Evolutionary conservation across 768 basidiomycete genomes (phyloP), one percentile per base, ranked within the genome.

Genomic region (Inosperma sp.): DNA sequence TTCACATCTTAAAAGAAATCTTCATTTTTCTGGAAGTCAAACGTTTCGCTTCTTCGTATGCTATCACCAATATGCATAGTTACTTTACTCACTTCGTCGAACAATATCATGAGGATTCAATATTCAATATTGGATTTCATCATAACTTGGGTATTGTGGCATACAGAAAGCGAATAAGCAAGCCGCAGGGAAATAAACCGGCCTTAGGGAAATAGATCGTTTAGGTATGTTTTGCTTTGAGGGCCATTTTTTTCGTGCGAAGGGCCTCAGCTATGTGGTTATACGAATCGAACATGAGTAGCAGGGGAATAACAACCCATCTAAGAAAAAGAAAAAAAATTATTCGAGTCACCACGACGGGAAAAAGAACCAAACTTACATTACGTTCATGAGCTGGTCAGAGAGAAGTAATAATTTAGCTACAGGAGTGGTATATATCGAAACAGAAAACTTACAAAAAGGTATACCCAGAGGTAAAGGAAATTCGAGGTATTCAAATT

Each of bases 231-330:
- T 79, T 81, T 2, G 61, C 42, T 49, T 68, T 73, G 4, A 58
- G 17, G 19, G 36, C 33, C 13, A 64, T 57, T 51, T 74, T 73
- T 12, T 54, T 57, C 12, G 61, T 51, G 19, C 85, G 81, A 54
- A 91, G 70, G 7, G 83, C 71, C 33, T 70, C 66, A 13, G 84
- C 77, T 49, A 93, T 88, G 53, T 84, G 77, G 3, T 69, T 69
- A 54, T 89, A 93, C 0, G 90, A 89, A 60, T 91, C 84, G 56
- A 72, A 70, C 84, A 93, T 85, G 52, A 93, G 72, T 71, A 77
- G 79, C 17, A 90, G 48, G 2, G 90, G 90, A 55, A 91, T 74
- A 40, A 80, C 60, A 23, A 93, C 88, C 90, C 90, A 93, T 49
- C 88, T 91, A 59, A 10, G 49, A 48, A 55, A 34, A 41, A 8